Conservation (phyloP, 1,284 basidiomycete species). For the Malassezia nana region DNA sequence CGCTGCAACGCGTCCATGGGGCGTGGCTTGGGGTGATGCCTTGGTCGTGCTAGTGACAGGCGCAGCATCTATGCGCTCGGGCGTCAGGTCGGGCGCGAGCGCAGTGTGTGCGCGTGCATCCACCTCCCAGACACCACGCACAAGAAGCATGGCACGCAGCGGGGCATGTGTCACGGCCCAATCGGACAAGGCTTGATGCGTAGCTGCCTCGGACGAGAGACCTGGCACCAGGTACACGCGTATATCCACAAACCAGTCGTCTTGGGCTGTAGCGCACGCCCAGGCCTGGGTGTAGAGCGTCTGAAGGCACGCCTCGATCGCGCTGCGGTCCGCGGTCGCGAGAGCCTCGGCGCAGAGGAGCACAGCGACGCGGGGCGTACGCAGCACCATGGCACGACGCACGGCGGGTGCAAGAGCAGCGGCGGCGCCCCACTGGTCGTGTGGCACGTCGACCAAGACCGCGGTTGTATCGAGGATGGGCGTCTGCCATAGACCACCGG, state of each 20-base stretch:
- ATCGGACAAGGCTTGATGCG: background rate
- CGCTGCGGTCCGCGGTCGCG: constrained; percentile 17
- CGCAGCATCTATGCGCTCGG: background rate
- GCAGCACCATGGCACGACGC: background rate
- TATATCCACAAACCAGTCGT: constrained; percentile 28
- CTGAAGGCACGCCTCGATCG: constrained; percentile 35
- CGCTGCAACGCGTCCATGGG: constrained; percentile 24
- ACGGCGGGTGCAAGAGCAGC: background rate
- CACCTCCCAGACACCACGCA: background rate
- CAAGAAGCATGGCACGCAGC: background rate
- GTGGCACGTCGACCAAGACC: background rate
- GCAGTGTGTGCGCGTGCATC: background rate
- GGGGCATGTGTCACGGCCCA: constrained; percentile 3
- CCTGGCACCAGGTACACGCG: constrained; percentile 27
- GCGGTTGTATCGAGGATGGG: constrained; percentile 1
- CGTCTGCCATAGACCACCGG: constrained; percentile 1
- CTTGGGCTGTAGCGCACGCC: constrained; percentile 26
- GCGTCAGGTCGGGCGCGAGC: background rate
- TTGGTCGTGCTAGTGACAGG: background rate
- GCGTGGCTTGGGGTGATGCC: background rate
- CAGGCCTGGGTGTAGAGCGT: constrained; percentile 37
- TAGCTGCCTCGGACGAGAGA: background rate
- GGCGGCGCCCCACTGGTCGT: background rate
- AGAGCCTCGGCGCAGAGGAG: background rate
- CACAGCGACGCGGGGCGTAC: background rate